phyloP scores from a whole-genome alignment of 148 eudicot species.

The Vaccinium vitisidaea region DNA sequence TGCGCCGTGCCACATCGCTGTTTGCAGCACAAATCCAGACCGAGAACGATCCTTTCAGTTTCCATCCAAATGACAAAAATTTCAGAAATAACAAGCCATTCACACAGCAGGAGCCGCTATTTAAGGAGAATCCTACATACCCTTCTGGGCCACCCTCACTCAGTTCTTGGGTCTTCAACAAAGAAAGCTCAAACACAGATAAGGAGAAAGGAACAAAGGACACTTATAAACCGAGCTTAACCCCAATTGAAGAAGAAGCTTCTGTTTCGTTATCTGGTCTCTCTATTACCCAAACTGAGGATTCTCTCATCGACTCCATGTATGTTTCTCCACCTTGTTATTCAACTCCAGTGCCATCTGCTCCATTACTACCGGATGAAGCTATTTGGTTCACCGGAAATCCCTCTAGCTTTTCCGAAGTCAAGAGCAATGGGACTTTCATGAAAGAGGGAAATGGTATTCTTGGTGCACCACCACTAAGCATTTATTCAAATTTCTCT shows the following conservation, averaged over 20 bases:
- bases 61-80: slow-evolving; percentile 13
- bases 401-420: slow-evolving; percentile 24
- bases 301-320: background rate
- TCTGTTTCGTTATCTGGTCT: slow-evolving; percentile 36
- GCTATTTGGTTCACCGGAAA: slow-evolving; percentile 38
- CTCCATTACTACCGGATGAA: slow-evolving; percentile 60
- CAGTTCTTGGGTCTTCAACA: slow-evolving; percentile 72
- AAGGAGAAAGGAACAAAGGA: slow-evolving; percentile 33
- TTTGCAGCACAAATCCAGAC: slow-evolving; percentile 49
- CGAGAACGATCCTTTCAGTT: slow-evolving; percentile 34
- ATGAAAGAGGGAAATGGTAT: slow-evolving; percentile 31
- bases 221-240: slow-evolving; percentile 34
- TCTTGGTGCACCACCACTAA: slow-evolving; percentile 39
- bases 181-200: slow-evolving; percentile 35
- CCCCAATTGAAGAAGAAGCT: slow-evolving; percentile 59
- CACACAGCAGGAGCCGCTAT: slow-evolving; percentile 27
- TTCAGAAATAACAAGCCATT: slow-evolving; percentile 29
- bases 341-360: slow-evolving; percentile 58
- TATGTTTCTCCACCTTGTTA: slow-evolving; percentile 28
- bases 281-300: slow-evolving; percentile 29
- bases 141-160: slow-evolving; percentile 87
- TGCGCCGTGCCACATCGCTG: slow-evolving; percentile 81
- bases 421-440: slow-evolving; percentile 5
- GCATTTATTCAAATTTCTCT: slow-evolving; percentile 21
- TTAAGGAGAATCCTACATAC: slow-evolving; percentile 23